Evolutionary conservation across 2,329 filamentous ascomycete species (phyloP).

Genomic region (Diplocarpon rosae): DNA sequence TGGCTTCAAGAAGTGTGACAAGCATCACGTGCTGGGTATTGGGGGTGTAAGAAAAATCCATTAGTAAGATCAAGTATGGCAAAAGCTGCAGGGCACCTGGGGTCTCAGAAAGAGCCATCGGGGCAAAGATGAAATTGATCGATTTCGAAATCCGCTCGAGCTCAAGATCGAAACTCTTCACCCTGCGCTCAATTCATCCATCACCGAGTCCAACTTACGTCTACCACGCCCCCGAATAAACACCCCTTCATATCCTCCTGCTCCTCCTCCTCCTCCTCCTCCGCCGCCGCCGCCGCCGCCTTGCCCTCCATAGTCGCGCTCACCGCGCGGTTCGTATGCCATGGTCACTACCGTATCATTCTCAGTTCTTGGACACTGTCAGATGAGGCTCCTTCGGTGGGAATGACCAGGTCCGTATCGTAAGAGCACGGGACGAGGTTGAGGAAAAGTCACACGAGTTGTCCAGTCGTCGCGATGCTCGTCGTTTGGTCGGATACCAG

Average conservation of each 20-base stretch:
- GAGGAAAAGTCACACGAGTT: conserved; percentile 8
- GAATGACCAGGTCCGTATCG: conserved; percentile 5
- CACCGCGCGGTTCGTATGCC: conserved; percentile 26
- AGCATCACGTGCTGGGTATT: background rate
- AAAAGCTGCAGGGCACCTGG: no score
- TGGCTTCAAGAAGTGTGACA: no score
- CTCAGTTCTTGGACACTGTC: conserved; percentile 8
- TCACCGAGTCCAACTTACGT: conserved; percentile 22
- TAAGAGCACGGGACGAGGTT: conserved; percentile 1
- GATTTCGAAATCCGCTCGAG: no score
- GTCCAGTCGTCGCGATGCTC: conserved; percentile 2
- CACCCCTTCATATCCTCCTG: conserved; percentile 15
- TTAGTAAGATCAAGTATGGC: no score
- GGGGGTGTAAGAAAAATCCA: no score
- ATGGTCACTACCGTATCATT: conserved; percentile 22
- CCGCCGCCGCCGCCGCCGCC: conserved; percentile 13
- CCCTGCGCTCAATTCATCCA: background rate
- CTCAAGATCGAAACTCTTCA: background rate
- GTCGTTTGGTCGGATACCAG: conserved; percentile 2
- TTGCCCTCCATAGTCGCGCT: conserved; percentile 25
- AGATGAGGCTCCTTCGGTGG: conserved; percentile 4
- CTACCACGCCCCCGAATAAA: conserved; percentile 24
- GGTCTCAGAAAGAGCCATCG: no score
- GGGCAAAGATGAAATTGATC: no score
- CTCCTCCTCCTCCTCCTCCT: conserved; percentile 12